phyloP scores from a whole-genome alignment of 1,284 basidiomycete genomes.

The Jaminaea rosea region DNA sequence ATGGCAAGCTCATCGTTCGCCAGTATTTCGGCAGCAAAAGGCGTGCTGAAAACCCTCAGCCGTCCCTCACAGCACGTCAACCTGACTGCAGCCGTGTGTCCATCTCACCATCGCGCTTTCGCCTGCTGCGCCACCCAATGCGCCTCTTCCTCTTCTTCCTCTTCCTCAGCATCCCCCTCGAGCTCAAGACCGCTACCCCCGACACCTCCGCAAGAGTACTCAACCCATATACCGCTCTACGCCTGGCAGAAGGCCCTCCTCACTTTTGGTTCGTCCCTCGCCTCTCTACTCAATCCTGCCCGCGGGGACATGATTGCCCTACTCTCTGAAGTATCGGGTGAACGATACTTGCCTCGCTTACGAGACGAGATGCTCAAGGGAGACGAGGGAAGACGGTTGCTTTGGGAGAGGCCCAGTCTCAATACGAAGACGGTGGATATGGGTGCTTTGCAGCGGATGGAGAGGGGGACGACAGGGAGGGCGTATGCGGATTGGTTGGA shows the following conservation, averaged over 20 bases:
- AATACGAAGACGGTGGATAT: conserved; percentile 71
- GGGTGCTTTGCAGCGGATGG: conserved; percentile 57
- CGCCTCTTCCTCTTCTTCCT: not conserved
- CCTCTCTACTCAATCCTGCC: conserved; percentile 71
- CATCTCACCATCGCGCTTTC: no score
- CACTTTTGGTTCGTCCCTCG: conserved; percentile 73
- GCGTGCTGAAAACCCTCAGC: no score
- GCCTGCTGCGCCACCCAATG: not conserved
- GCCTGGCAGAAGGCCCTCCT: conserved; percentile 53
- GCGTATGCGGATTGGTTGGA: conserved; percentile 87
- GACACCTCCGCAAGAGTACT: not conserved
- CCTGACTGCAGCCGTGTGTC: no score
- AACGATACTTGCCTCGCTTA: conserved; percentile 67
- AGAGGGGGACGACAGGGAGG: conserved; percentile 73
- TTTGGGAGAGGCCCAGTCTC: conserved; percentile 74
- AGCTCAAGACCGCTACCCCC: no score
- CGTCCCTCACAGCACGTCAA: no score
- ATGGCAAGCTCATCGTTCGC: no score
- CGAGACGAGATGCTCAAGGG: conserved; percentile 70
- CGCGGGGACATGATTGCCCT: conserved; percentile 87
- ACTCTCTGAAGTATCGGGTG: conserved; percentile 79
- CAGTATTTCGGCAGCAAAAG: no score
- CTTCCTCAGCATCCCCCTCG: no score
- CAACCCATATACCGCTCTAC: conserved; percentile 6
- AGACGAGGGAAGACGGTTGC: conserved; percentile 55